Evolutionary conservation across 2,329 filamentous ascomycete genomes (phyloP), one percentile per base, ranked within the genome.

Genomic region (Pochonia chlamydosporia): DNA sequence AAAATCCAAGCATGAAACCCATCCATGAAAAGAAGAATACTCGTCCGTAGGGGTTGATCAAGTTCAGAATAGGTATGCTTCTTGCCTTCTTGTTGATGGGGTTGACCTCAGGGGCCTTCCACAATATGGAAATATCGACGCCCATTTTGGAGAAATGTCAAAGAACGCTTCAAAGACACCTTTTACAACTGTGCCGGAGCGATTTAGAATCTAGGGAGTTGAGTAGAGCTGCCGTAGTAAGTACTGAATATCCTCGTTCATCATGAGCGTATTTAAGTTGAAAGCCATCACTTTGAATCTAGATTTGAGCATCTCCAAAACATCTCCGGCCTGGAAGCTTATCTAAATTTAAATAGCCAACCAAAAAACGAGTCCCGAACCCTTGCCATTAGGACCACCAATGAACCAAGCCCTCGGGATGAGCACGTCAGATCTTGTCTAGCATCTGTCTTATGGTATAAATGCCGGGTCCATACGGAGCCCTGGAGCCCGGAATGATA

Each of bases 1-100:
- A 88, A 68, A 95, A 96, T 7, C 87, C 85, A 45, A 92, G 79
- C 77, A 93, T 83, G 66, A 93, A 93, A 2, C 87, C 87, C 41
- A 90, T 76, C 82, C 87, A 93, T 1, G 86, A 87, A 70, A 95
- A 95, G 73, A 91, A 89, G 67, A 95, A 95, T 0, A 93, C 89
- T 6, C 89, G 79, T 31, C 89, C 90, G 71, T 96, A 90, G 56
- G 82, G 71, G 63, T 95, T 78, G 57, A 91, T 62, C 0, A 85
- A 79, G 63, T 95, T 95, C 52, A 96, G 70, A 20, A 88, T 64
- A 0, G 90, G 90, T 40, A 96, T 80, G 0, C 87, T 87, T 50
- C 78, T 81, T 46, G 90, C 90, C 65, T 96, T 96, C 49, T 78
- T 76, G 70, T 85, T 96, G 69, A 89, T 78, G 9, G 89, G 88